Percentiles rank a stretch among this genome's conserved stretches.
Conservation (phyloP, 129 eudicot genomes). For the Rutidosis leptorrhynchoides region DNA sequence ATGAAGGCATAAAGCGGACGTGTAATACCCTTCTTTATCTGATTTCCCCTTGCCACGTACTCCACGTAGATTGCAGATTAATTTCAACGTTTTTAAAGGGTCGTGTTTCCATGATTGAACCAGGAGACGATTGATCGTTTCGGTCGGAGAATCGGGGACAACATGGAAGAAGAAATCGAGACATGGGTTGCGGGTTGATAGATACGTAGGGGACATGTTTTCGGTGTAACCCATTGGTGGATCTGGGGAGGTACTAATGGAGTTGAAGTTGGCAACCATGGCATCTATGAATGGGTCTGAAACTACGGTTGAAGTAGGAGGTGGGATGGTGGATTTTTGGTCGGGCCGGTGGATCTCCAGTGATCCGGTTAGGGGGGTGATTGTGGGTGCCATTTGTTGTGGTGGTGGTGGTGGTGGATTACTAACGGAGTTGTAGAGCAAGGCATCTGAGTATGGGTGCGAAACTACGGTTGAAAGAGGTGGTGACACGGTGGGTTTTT, state of each 20-base stretch:
- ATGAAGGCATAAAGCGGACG: background rate
- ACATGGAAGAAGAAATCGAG: conserved; percentile 2
- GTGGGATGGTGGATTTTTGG: too few species aligned
- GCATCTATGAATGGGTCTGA: conserved; percentile 1
- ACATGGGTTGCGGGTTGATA: background rate
- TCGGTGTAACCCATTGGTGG: conserved; percentile 1
- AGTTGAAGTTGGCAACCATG: conserved; percentile 18
- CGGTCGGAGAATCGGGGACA: background rate
- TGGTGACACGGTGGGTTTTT: background rate
- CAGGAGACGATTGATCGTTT: background rate
- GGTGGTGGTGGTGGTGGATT: background rate
- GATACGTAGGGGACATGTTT: conserved; percentile 1
- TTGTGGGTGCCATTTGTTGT: too few species aligned
- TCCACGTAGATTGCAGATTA: background rate
- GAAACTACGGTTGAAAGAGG: background rate
- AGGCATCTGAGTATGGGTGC: background rate
- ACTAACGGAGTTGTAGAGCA: background rate
- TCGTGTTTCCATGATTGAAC: background rate
- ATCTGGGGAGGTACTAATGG: background rate
- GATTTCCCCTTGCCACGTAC: background rate
- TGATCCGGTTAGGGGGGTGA: too few species aligned
- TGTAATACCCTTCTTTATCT: conserved; percentile 11
- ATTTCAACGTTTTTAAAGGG: conserved; percentile 2
- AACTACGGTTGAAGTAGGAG: too few species aligned
- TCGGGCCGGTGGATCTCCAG: too few species aligned